Conservation (phyloP, 1,139 yeast species). For the Debaryomyces sp. region DNA sequence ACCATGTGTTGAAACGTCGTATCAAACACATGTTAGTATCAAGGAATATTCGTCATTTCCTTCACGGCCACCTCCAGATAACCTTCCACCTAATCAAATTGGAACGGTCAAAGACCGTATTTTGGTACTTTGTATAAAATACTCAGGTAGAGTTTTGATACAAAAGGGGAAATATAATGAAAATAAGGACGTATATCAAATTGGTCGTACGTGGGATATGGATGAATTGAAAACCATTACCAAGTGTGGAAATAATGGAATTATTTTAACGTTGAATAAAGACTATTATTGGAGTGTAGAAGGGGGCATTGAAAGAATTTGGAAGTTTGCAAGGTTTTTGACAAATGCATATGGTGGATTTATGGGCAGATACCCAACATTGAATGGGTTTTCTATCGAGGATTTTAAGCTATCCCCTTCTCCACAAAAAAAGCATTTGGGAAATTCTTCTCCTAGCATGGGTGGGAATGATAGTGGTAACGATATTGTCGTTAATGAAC, state of each 20-base stretch:
- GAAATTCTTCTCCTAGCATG: conserved; percentile 1
- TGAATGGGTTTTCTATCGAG: conserved; percentile 42
- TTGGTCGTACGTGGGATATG: conserved; percentile 92
- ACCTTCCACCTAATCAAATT: conserved; percentile 28
- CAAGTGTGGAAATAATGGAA: conserved; percentile 56
- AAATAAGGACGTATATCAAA: conserved; percentile 71
- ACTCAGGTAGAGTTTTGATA: conserved; percentile 65
- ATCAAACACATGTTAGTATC: conserved; percentile 43
- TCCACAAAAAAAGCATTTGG: conserved; percentile 22
- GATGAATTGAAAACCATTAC: conserved; percentile 66
- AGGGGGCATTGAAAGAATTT: conserved; percentile 63
- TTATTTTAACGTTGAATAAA: conserved; percentile 68
- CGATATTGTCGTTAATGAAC: conserved; percentile 22
- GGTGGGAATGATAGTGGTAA: conserved; percentile 7
- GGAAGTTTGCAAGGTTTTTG: conserved; percentile 61
- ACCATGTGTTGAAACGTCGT: conserved; percentile 34
- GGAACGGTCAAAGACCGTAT: conserved; percentile 45
- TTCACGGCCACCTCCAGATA: conserved; percentile 42
- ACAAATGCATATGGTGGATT: conserved; percentile 67
- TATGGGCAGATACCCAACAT: conserved; percentile 64
- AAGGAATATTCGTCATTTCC: conserved; percentile 45
- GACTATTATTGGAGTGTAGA: conserved; percentile 85
- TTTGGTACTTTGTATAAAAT: conserved; percentile 43
- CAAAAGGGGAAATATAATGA: conserved; percentile 87
- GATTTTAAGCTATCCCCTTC: conserved; percentile 39